Evolutionary conservation across 2,329 filamentous ascomycete genomes (phyloP), one percentile per base, ranked within the genome.

Genomic region (Aspergillus chevalieri): DNA sequence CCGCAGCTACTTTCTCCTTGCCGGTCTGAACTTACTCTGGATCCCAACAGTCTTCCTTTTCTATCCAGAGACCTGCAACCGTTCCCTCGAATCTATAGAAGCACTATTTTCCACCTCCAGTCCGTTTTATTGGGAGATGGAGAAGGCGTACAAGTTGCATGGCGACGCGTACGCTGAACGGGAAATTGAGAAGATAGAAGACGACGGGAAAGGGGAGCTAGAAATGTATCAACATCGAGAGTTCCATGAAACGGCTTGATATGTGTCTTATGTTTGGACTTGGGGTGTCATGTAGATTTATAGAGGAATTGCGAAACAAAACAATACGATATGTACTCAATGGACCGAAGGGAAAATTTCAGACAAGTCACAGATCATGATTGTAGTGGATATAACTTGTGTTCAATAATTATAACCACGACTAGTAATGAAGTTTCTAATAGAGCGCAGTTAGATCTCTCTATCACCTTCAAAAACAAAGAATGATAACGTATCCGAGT

Each of bases 1-100:
- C 53, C 68, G 72, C 7, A 79, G 74, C 0, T 80, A 78, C 55
- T 74, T 79, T 54, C 67, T 80, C 44, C 78, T 80, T 47, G 76
- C 72, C 3, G 74, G 69, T 3, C 58, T 80, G 28, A 80, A 80
- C 53, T 57, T 80, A 9, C 54, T 78, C 6, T 78, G 73, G 66
- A 70, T 78, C 6, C 75, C 76, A 0, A 67, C 76, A n/a, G 64
- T 79, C 34, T 79, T 69, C 56, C 59, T 78, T n/a, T 70, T 75
- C 57, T 79, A 77, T 44, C 79, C 79, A 0, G 80, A 82, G 57
- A 82, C 78, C 0, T 61, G 69, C 2, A 65, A 68, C 44, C 68
- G 76, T n/a, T 76, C 75, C 4, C 65, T 79, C 3, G 77, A 79
- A 53, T 76, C 74, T 3, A 78, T 78, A 38, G 72, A 78, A 33